These are phyloP conservation scores for Selenicereus undatus DNA, from an alignment of 148 eudicot species.

Conservation along the genomic window DNA sequence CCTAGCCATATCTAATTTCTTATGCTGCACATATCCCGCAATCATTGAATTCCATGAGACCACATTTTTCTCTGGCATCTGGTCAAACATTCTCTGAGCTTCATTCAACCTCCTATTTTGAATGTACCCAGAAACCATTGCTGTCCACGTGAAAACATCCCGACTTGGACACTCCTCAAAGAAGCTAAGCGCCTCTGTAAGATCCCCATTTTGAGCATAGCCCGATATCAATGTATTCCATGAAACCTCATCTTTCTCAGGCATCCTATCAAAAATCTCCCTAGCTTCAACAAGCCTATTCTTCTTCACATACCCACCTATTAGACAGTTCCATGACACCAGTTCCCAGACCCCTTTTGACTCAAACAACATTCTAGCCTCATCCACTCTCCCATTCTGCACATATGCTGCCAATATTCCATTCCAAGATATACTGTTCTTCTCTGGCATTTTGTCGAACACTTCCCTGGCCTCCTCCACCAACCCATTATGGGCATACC, in stretches of 20 bases:
- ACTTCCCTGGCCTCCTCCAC: slow-evolving; percentile 47
- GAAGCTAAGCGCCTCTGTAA: slow-evolving; percentile 36
- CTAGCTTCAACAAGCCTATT: slow-evolving; percentile 44
- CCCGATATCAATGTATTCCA: slow-evolving; percentile 55
- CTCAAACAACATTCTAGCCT: slow-evolving; percentile 39
- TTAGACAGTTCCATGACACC: slow-evolving; percentile 57
- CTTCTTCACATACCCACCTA: slow-evolving; percentile 53
- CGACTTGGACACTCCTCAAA: slow-evolving; percentile 37
- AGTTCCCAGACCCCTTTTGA: slow-evolving; percentile 37
- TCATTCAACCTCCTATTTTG: slow-evolving; percentile 44
- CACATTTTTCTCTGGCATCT: slow-evolving; percentile 45
- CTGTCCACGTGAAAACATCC: slow-evolving; percentile 54
- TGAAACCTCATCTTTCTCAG: slow-evolving; percentile 42
- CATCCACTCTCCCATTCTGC: slow-evolving; percentile 51
- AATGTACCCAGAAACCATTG: slow-evolving; percentile 49
- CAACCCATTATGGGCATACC: slow-evolving; percentile 45
- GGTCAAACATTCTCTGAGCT: slow-evolving; percentile 38
- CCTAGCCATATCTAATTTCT: slow-evolving; percentile 24
- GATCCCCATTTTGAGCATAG: slow-evolving; percentile 40
- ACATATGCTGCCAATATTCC: slow-evolving; percentile 49
- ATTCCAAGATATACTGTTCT: slow-evolving; percentile 52
- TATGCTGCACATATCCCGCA: slow-evolving; percentile 32
- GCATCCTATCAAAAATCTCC: slow-evolving; percentile 42
- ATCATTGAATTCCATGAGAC: slow-evolving; percentile 43
- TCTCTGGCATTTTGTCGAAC: slow-evolving; percentile 41